Evolutionary conservation across 306 rosid genomes (phyloP).

Genomic region (Glycine soja): DNA sequence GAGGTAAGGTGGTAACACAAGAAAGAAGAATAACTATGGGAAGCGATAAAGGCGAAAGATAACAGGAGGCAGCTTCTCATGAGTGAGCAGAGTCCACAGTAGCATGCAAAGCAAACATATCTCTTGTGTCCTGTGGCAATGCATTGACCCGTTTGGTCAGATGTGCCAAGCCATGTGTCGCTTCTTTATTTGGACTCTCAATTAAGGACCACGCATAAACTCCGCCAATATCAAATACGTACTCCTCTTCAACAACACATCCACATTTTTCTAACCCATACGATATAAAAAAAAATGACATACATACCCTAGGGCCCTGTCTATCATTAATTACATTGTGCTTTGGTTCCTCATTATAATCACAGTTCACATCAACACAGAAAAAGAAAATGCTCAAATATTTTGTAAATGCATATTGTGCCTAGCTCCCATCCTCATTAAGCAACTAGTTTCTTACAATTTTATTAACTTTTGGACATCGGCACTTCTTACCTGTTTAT

Average conservation of each 20-base stretch:
- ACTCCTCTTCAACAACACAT: neutral
- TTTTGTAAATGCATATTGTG: neutral
- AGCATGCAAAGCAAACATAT: slow-evolving; percentile 37
- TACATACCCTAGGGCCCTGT: neutral
- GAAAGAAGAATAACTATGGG: neutral
- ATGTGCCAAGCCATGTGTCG: slow-evolving; percentile 7
- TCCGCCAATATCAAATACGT: too few species aligned
- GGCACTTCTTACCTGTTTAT: neutral
- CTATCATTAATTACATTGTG: too few species aligned
- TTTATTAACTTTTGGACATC: too few species aligned
- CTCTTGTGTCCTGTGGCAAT: slow-evolving; percentile 18
- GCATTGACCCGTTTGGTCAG: slow-evolving; percentile 15
- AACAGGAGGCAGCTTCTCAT: neutral
- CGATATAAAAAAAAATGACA: too few species aligned
- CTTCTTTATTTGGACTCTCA: neutral
- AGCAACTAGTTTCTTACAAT: neutral
- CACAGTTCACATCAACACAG: too few species aligned
- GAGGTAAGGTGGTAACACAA: neutral
- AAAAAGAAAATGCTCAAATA: neutral
- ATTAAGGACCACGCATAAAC: slow-evolving; percentile 8
- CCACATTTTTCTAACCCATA: neutral
- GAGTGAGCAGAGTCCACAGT: slow-evolving; percentile 11
- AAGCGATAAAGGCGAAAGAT: slow-evolving; percentile 8
- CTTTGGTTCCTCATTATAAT: too few species aligned
- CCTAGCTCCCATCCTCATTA: neutral